Base-by-base conservation (phyloP, 2,329 filamentous ascomycete species). In the Tolypocladium sp. region DNA sequence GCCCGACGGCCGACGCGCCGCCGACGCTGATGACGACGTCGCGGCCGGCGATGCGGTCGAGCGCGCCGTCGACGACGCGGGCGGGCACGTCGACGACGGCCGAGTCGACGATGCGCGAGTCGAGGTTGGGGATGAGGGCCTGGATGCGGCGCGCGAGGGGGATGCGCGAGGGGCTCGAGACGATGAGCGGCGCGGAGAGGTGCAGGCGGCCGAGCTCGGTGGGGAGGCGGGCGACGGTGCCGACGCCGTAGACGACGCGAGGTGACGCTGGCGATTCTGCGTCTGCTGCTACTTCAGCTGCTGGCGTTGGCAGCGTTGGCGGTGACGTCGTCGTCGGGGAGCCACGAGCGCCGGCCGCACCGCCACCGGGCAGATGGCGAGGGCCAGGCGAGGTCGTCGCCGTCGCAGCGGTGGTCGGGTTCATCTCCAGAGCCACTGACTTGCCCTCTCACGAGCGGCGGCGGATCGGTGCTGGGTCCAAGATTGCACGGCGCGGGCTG, bases 1-100 rank as follows among this genome's bases (percentile, higher is more conserved):
- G 70, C 2, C 82, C 83, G 57, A 85, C 82, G 2, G 84, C 85
- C 58, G 82, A 85, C 35, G 83, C 82, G 56, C 84, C 84, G 6
- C 85, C 85, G 61, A 88, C 81, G 46, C 82, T 85, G 52, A 87
- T 73, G 44, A 87, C 75, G 35, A 78, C 78, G 68, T 88, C 85
- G 22, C 80, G 79, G 4, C 71, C 71, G 7, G 67, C 58, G 7
- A 73, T 67, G 20, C 67, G 64, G 6, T 65, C 58, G 25, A 71
- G 61, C 10, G 67, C 68, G 25, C 69, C 67, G 55, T 69, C 67
- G 22, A 71, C 65, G 51, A 70, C 62, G 15, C 62, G 63, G 56
- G 62, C 64, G 20, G 67, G 65, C 20, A 69, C 65, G 57, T 66
- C 68, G 53, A 71, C 64, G 20, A 69, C 62, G 42, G 71, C 64